Conservation (phyloP, 179 eudicot species). For the Heliamphora pulchella region DNA sequence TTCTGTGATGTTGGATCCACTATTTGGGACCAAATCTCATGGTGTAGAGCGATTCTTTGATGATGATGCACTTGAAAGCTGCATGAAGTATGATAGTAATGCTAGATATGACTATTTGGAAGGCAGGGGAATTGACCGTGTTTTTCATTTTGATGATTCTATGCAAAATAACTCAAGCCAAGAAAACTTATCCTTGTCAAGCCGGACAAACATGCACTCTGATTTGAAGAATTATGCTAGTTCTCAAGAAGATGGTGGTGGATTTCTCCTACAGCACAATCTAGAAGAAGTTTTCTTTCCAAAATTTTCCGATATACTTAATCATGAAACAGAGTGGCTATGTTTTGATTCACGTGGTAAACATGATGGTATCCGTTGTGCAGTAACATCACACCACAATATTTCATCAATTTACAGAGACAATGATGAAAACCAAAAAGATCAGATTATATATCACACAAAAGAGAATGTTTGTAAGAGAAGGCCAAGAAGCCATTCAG, state of each 20-base stretch:
- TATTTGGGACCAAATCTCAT: conserved; percentile 19
- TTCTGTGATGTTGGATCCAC: conserved; percentile 28
- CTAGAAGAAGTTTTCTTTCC: conserved; percentile 23
- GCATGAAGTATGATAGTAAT: conserved; percentile 19
- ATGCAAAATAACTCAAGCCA: conserved; percentile 10
- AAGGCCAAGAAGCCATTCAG: conserved; percentile 58
- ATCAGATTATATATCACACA: conserved; percentile 21
- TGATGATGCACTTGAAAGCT: conserved; percentile 25
- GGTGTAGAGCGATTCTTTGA: conserved; percentile 23
- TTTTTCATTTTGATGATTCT: conserved; percentile 14
- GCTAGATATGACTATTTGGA: conserved; percentile 21
- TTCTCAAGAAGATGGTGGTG: conserved; percentile 17
- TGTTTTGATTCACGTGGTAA: conserved; percentile 21
- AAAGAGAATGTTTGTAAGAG: conserved; percentile 16
- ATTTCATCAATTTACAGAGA: conserved; percentile 20
- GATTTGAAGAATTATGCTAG: conserved; percentile 20
- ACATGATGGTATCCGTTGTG: conserved; percentile 14
- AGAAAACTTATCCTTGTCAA: conserved; percentile 18
- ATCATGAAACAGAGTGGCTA: conserved; percentile 24
- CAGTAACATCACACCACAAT: conserved; percentile 17
- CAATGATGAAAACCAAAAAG: conserved; percentile 16
- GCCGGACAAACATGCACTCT: background rate
- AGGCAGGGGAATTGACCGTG: conserved; percentile 25
- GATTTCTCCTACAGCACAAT: conserved; percentile 17
- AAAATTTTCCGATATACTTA: conserved; percentile 18